Percentiles rank a stretch among this genome's conserved stretches.
Evolutionary conservation across 345 rosid species (phyloP).

Genomic region (Odontarrhena argentea): DNA sequence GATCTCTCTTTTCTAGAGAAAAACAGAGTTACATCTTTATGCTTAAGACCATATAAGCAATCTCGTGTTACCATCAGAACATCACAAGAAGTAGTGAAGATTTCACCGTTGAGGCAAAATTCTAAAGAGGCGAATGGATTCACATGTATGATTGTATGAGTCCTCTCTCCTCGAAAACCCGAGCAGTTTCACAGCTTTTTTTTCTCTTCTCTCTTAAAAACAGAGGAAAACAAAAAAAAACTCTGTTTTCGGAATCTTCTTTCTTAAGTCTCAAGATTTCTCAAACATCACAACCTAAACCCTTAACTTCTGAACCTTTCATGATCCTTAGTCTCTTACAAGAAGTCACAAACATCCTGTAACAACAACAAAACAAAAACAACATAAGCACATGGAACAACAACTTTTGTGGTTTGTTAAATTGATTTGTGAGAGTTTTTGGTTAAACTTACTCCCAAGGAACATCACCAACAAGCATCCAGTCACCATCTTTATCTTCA

Average conservation of each 20-base stretch:
- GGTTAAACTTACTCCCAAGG: conserved; percentile 61
- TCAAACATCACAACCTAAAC: conserved; percentile 68
- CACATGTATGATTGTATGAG: conserved; percentile 16
- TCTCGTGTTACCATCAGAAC: conserved; percentile 30
- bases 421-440: neutral
- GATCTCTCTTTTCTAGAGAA: neutral
- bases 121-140: neutral
- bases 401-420: neutral
- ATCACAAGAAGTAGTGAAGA: conserved; percentile 32
- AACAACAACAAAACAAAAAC: conserved; percentile 28
- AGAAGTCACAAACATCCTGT: conserved; percentile 84
- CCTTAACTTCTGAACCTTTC: conserved; percentile 90
- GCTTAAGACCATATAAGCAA: conserved; percentile 40
- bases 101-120: conserved; percentile 30
- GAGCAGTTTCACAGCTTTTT: conserved; percentile 39
- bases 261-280: conserved; percentile 10
- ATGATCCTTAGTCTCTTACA: conserved; percentile 90
- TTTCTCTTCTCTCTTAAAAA: conserved; percentile 23
- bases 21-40: conserved; percentile 31
- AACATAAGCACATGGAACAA: conserved; percentile 16
- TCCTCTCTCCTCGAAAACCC: conserved; percentile 48
- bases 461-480: conserved; percentile 93
- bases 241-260: conserved; percentile 33
- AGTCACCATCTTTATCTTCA: conserved; percentile 89
- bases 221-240: neutral